phyloP scores from a whole-genome alignment of 1,139 yeast species.

The Debaryomyces nepalensis region DNA sequence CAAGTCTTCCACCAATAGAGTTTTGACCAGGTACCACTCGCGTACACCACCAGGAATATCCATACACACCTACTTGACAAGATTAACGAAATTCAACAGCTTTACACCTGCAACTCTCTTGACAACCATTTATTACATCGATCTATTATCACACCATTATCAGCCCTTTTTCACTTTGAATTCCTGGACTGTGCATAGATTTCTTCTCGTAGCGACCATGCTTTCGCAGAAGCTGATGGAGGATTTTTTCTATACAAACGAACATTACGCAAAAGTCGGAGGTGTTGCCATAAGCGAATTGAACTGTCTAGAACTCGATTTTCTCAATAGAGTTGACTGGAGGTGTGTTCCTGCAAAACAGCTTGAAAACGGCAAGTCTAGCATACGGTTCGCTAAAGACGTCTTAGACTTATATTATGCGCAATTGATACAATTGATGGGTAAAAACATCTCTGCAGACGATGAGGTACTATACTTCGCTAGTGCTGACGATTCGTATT shows the following conservation, averaged over 20 bases:
- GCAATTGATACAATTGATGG: conserved; percentile 67
- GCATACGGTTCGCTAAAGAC: conserved; percentile 43
- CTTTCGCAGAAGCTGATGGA: conserved; percentile 91
- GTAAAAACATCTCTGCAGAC: conserved; percentile 35
- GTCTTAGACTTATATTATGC: conserved; percentile 63
- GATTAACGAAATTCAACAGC: conserved; percentile 83
- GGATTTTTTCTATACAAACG: conserved; percentile 91
- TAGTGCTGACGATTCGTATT: conserved; percentile 5
- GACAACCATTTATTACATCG: conserved; percentile 86
- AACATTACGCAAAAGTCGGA: conserved; percentile 94
- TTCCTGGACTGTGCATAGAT: conserved; percentile 92
- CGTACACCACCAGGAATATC: conserved; percentile 90
- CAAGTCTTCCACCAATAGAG: conserved; percentile 22
- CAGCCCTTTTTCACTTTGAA: conserved; percentile 79
- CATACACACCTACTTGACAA: conserved; percentile 71
- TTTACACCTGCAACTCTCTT: conserved; percentile 81
- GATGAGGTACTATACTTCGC: conserved; percentile 16
- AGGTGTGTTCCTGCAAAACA: conserved; percentile 49
- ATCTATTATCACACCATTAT: conserved; percentile 76
- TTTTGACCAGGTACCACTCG: conserved; percentile 88
- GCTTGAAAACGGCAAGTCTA: conserved; percentile 29
- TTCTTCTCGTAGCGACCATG: conserved; percentile 86
- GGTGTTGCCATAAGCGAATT: conserved; percentile 87
- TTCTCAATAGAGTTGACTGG: conserved; percentile 80
- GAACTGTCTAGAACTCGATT: conserved; percentile 87